A percentile compares a stretch with the other conserved stretches of the same genome.
These are phyloP conservation scores for Nymphaea colorata DNA, from an alignment of 164 flowering plant species.

Conservation along the genomic window DNA sequence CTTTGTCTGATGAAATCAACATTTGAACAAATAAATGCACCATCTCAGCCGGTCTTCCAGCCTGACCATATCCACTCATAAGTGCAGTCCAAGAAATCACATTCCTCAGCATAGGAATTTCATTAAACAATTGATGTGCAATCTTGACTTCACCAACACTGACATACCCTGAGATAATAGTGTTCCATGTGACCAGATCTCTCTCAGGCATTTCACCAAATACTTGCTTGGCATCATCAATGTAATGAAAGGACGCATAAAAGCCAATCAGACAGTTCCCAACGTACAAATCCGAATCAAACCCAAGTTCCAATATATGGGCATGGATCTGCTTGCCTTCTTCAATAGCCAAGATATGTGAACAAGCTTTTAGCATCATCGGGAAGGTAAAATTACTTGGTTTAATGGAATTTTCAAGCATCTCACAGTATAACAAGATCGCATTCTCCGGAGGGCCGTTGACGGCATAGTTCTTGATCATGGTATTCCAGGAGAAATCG, in stretches of 20 bases:
- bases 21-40: constrained; percentile 18
- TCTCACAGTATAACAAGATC: constrained; percentile 11
- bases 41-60: constrained; percentile 20
- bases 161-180: constrained; percentile 21
- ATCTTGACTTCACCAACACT: constrained; percentile 10
- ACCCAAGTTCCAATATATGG: constrained; percentile 10
- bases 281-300: constrained; percentile 4
- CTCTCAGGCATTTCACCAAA: constrained; percentile 21
- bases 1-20: constrained; percentile 21
- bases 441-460: constrained; percentile 12
- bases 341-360: constrained; percentile 7
- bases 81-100: constrained; percentile 27
- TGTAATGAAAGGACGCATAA: neutral
- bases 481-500: constrained; percentile 19
- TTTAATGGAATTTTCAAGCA: constrained; percentile 11
- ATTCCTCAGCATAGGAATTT: constrained; percentile 22
- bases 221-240: constrained; percentile 10
- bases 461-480: constrained; percentile 16
- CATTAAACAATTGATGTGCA: constrained; percentile 20
- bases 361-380: constrained; percentile 23
- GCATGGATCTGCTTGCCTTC: constrained; percentile 4
- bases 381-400: constrained; percentile 25
- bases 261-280: constrained; percentile 7
- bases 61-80: constrained; percentile 26
- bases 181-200: constrained; percentile 28